Base-by-base conservation (phyloP, 2,329 filamentous ascomycete species). In the Diplodia intermedia region DNA sequence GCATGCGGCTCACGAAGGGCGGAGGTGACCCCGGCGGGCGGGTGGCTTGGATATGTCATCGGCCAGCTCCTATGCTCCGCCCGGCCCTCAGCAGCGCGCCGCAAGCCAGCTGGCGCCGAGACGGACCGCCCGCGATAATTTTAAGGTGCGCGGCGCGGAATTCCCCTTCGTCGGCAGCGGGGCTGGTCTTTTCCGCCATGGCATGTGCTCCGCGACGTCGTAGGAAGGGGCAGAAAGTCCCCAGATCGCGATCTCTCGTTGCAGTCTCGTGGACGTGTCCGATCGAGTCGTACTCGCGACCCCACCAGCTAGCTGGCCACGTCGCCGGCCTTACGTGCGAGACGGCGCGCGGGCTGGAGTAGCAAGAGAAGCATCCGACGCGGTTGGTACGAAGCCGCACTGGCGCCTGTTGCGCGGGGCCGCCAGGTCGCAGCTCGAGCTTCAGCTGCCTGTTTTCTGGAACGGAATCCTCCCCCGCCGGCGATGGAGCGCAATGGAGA, bases 291-390 rank as follows among this genome's bases (percentile, higher is more conserved):
- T 55, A 29, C 29, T 20, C 29, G 53, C 47, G 20, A 38, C 60
- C 26, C 60, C 60, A 63, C 60, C 20, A 26, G 29, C 60, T 26
- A 36, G 60, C 6, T 31, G 18, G 60, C 60, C 60, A 63, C 60
- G 60, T 63, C 60, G 60, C 38, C 38, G 23, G 2, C n/a, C 43
- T 63, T 52, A 63, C 60, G 60, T 20, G 47, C 29, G 60, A 63
- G 23, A 26, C 31, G 60, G 31, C 47, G 60, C 36, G 47, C 53
- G 40, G 56, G 56, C 56, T 61, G 49, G 20, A 31, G 57, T 26
- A 63, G 60, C 60, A 63, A 53, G 29, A 38, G 60, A 61, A 61
- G 57, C 57, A 61, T 31, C 20, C 36, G 43, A 50, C 11, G 38
- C 4, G 3, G 29, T 31, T 31, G 29, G 6, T 6, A 6, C 56